These are phyloP conservation scores for Fusarium ramigenum DNA, from an alignment of 2,329 filamentous ascomycete species.

Conservation along the genomic window DNA sequence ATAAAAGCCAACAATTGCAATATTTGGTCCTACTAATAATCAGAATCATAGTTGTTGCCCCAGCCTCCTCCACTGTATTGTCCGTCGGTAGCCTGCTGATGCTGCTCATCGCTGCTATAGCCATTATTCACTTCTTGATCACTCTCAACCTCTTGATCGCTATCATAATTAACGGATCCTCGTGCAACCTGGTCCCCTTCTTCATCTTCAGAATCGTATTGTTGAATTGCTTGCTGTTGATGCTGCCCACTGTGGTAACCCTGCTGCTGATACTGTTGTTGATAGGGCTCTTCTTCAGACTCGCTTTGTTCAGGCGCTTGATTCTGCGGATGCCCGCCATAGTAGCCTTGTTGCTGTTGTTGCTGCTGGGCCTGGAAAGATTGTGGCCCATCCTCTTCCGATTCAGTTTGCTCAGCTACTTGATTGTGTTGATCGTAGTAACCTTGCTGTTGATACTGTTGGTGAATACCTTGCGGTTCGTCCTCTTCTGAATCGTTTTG, in stretches of 20 bases:
- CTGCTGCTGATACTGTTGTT: not conserved
- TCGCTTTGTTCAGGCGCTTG: not conserved
- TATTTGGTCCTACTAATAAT: not conserved
- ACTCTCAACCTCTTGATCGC: not conserved
- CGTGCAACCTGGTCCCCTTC: not conserved
- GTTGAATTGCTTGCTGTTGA: not conserved
- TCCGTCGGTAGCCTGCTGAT: not conserved
- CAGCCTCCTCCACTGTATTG: not conserved
- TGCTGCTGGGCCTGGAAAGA: not conserved
- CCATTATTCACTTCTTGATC: not conserved
- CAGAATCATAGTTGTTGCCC: not conserved
- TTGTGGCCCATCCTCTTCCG: not conserved
- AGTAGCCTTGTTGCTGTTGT: not conserved
- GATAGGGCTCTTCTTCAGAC: not conserved
- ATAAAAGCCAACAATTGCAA: not conserved
- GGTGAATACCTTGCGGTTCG: not conserved
- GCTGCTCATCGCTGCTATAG: not conserved
- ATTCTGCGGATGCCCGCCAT: not conserved
- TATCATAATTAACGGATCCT: not conserved
- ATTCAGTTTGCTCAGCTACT: not conserved
- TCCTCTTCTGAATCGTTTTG: not conserved
- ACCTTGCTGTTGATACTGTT: not conserved
- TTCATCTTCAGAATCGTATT: not conserved
- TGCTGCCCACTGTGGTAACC: not conserved
- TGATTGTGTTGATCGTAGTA: not conserved